Conservation (phyloP, 495 filamentous ascomycete species). For the Aspergillus nidulans region DNA sequence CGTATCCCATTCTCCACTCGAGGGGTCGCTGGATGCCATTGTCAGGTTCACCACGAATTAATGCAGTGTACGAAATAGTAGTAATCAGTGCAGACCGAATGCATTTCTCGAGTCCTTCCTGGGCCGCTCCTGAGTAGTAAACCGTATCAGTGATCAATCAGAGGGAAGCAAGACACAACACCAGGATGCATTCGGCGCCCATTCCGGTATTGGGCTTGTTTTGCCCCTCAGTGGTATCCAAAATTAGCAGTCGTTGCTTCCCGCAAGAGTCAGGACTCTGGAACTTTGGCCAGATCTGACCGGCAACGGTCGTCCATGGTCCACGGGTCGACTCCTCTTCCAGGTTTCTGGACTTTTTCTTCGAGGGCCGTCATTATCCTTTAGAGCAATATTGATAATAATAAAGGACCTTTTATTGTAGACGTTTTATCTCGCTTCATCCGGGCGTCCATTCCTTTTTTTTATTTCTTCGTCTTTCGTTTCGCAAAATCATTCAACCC, state of each 20-base stretch:
- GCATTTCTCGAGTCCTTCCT: not conserved
- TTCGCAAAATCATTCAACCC: too few species aligned
- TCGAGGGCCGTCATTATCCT: not conserved
- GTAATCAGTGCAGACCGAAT: not conserved
- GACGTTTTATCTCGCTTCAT: not conserved
- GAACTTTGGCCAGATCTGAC: not conserved
- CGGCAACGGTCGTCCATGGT: not conserved
- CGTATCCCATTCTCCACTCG: too few species aligned
- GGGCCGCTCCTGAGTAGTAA: not conserved
- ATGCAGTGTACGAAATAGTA: too few species aligned
- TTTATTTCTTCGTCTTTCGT: too few species aligned
- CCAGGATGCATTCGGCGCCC: not conserved
- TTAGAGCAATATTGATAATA: not conserved
- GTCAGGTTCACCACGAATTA: too few species aligned
- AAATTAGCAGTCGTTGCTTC: constrained; percentile 6
- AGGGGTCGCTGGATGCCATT: too few species aligned
- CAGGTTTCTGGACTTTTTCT: not conserved
- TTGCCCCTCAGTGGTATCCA: constrained; percentile 5
- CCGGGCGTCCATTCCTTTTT: not conserved
- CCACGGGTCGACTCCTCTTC: not conserved
- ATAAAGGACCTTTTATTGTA: not conserved
- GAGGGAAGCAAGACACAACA: not conserved
- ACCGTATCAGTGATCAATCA: not conserved
- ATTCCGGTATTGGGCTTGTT: not conserved
- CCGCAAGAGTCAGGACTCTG: too few species aligned